Conservation (phyloP, 1,284 basidiomycete species). For the Trichosporon asahii region DNA sequence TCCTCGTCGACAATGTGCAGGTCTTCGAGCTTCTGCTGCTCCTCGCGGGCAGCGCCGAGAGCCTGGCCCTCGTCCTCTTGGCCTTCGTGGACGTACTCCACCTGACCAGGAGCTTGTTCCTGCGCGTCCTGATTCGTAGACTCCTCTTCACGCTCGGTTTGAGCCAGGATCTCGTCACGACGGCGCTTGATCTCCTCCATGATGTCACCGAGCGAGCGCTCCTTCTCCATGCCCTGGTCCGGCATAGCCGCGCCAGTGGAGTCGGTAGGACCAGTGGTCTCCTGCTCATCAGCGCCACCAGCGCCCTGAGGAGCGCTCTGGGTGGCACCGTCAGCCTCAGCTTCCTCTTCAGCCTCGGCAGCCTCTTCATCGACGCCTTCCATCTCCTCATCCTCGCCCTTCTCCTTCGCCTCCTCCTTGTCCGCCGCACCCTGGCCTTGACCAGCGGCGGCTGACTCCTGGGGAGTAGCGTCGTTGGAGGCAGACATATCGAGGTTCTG, state of each 20-base stretch:
- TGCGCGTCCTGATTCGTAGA: constrained; percentile 41
- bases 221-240: constrained; percentile 56
- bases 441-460: constrained; percentile 43
- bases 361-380: constrained; percentile 22
- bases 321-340: constrained; percentile 24
- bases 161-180: constrained; percentile 76
- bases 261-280: constrained; percentile 44
- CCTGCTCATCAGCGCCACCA: constrained; percentile 39
- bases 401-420: constrained; percentile 38
- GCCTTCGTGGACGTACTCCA: constrained; percentile 77
- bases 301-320: constrained; percentile 33
- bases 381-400: constrained; percentile 41
- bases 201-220: constrained; percentile 81
- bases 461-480: constrained; percentile 38
- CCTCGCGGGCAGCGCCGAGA: constrained; percentile 76
- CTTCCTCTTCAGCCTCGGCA: constrained; percentile 33
- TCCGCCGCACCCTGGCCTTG: constrained; percentile 37
- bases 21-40: constrained; percentile 75
- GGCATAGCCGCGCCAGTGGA: constrained; percentile 43
- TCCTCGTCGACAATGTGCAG: constrained; percentile 69
- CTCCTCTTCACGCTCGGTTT: constrained; percentile 52
- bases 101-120: constrained; percentile 58
- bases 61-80: constrained; percentile 74
- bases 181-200: constrained; percentile 78
- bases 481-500: constrained; percentile 45